Percentiles rank a stretch among this genome's conserved stretches.
phyloP scores from a whole-genome alignment of 768 basidiomycete genomes.

The Coprinellus micaceus region DNA sequence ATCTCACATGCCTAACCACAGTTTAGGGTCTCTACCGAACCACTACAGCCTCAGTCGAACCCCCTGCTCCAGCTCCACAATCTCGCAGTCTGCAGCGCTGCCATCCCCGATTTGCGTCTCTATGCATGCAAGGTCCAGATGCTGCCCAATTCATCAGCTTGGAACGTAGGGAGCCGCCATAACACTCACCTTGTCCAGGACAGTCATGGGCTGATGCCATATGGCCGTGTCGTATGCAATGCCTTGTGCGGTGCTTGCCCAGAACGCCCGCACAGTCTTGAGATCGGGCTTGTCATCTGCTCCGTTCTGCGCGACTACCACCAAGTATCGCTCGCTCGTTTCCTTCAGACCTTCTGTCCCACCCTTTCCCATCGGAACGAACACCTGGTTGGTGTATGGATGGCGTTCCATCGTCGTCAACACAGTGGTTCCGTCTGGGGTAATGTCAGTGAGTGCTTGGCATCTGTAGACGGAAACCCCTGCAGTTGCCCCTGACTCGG shows the following conservation, averaged over 20 bases:
- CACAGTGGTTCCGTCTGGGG: constrained; percentile 46
- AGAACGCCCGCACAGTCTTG: constrained; percentile 72
- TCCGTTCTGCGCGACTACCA: constrained; percentile 83
- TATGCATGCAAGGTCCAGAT: constrained; percentile 81
- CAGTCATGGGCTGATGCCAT: constrained; percentile 97
- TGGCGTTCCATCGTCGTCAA: constrained; percentile 86
- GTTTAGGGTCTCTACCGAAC: neutral
- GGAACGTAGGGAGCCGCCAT: neutral
- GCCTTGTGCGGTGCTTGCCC: constrained; percentile 78
- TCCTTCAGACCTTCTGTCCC: constrained; percentile 45
- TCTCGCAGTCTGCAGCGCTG: constrained; percentile 78
- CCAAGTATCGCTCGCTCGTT: constrained; percentile 62
- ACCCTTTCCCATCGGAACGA: constrained; percentile 85
- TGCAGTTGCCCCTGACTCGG: constrained; percentile 48
- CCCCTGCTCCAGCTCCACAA: constrained; percentile 49
- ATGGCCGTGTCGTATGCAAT: constrained; percentile 78
- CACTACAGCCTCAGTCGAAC: constrained; percentile 33
- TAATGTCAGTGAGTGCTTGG: constrained; percentile 46
- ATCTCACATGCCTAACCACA: neutral
- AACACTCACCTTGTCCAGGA: constrained; percentile 58
- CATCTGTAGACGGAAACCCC: constrained; percentile 86
- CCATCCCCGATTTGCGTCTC: constrained; percentile 92
- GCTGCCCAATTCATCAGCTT: constrained; percentile 36
- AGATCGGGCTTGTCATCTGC: constrained; percentile 74
- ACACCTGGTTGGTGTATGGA: constrained; percentile 84